A percentile compares a stretch with the other conserved stretches of the same genome.
Evolutionary conservation across 306 rosid genomes (phyloP).

Genomic region (Quillaja saponaria): DNA sequence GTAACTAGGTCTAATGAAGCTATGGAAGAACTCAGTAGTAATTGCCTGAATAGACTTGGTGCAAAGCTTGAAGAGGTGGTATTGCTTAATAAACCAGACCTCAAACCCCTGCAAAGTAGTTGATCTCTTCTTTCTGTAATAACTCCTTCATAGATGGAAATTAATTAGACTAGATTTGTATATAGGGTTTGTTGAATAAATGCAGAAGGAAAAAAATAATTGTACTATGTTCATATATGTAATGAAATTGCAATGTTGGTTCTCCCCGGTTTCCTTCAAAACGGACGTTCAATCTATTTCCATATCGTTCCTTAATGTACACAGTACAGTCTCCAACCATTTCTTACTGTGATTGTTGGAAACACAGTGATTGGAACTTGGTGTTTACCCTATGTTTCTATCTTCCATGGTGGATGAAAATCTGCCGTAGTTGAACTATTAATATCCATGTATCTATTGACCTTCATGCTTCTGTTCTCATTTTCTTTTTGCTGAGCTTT

Average conservation of each 20-base stretch:
- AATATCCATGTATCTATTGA: no score
- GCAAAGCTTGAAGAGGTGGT: constrained; percentile 30
- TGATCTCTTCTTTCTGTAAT: constrained; percentile 47
- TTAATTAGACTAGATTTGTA: constrained; percentile 53
- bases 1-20: constrained; percentile 42
- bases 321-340: not conserved
- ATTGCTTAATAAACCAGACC: constrained; percentile 38
- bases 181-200: constrained; percentile 74
- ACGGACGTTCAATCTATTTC: not conserved
- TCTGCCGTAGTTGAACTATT: no score
- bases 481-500: no score
- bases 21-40: constrained; percentile 31
- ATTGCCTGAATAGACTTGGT: constrained; percentile 24
- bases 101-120: constrained; percentile 27
- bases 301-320: not conserved
- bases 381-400: no score
- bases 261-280: not conserved
- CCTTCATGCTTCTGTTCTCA: no score
- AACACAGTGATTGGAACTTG: no score
- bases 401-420: no score
- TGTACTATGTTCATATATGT: constrained; percentile 36
- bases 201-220: constrained; percentile 23
- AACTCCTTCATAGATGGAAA: constrained; percentile 31
- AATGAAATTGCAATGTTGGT: constrained; percentile 29
- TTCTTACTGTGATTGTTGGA: no score